Evolutionary conservation across 495 filamentous ascomycete genomes (phyloP).

Genomic region (Pyronema domesticum): DNA sequence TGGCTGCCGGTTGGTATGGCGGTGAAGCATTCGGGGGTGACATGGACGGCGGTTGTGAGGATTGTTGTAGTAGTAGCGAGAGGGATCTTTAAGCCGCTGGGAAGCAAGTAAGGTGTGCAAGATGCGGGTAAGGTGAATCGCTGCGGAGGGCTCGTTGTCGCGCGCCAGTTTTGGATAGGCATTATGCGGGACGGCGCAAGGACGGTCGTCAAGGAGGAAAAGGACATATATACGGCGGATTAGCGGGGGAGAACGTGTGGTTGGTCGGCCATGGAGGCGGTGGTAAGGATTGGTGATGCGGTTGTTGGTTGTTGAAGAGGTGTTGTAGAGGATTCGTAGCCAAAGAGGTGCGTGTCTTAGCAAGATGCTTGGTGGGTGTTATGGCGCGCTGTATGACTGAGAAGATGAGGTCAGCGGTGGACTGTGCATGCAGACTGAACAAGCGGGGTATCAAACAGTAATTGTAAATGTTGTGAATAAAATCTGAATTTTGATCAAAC

Average conservation of each 20-base stretch:
- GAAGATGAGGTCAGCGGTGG: no score
- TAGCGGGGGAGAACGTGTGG: not conserved
- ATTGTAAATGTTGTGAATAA: no score
- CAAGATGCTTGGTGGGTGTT: no score
- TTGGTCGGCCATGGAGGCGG: not conserved
- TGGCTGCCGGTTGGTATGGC: constrained; percentile 7
- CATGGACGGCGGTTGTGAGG: constrained; percentile 31
- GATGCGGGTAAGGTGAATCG: constrained; percentile 6
- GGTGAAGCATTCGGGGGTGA: constrained; percentile 27
- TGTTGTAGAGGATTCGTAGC: not conserved
- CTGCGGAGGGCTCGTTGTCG: constrained; percentile 8
- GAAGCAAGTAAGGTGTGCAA: constrained; percentile 47
- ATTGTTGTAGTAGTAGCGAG: constrained; percentile 42
- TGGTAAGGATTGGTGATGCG: not conserved
- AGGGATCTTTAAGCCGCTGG: constrained; percentile 41
- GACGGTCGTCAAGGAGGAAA: constrained; percentile 1
- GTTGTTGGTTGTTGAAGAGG: not conserved
- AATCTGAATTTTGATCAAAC: no score
- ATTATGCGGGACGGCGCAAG: constrained; percentile 6
- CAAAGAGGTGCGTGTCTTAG: no score
- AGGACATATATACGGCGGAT: not conserved
- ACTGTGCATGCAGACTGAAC: no score
- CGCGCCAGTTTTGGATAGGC: constrained; percentile 22
- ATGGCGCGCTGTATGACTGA: no score
- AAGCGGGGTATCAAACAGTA: no score